Base-by-base conservation (phyloP, 257 asterid genomes). In the Apocynum venetum region DNA sequence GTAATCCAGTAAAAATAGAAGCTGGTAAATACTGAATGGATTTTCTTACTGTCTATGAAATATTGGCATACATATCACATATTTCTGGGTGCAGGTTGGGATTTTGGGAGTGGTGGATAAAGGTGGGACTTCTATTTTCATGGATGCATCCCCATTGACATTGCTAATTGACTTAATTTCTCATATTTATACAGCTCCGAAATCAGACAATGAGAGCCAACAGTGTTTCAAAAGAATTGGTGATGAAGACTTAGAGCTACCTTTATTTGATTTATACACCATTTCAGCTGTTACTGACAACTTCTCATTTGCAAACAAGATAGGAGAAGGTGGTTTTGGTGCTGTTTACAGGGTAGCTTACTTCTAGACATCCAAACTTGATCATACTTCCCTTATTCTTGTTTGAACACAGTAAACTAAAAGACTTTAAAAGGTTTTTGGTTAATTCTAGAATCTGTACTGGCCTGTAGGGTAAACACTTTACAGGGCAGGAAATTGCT, bases 241-340 rank as follows among this genome's bases (percentile, higher is more conserved):
- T 67, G 85, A 78, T 69, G 88, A 88, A 48, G 84, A 84, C 8
- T 19, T 75, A 14, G 89, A 84, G 51, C 74, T 88, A 64, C 88
- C 91, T 72, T 61, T 84, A 41, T 84, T 79, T 65, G 82, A 71
- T 75, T 79, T 82, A 63, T 79, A 78, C 70, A 79, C 86, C 68
- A 73, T 88, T 53, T 79, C 78, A 25, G 71, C 82, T 64, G 88
- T 88, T 75, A 88, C 91, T 25, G 55, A 81, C 60, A 76, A 76
- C 52, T 88, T 88, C 53, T 82, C 89, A 17, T 55, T 20, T 12
- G 46, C 70, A 64, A 81, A 82, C 11, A 48, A 81, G 82, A 81
- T 86, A 12, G 91, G 91, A n/a, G 80, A 88, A 82, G 89, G 89
- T 12, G 89, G 89, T 56, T 88, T 88, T 35, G 89, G 89, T 47